A percentile compares a stretch with the other conserved stretches of the same genome.
phyloP scores from a whole-genome alignment of 345 rosid species.

The Populus davidiana region DNA sequence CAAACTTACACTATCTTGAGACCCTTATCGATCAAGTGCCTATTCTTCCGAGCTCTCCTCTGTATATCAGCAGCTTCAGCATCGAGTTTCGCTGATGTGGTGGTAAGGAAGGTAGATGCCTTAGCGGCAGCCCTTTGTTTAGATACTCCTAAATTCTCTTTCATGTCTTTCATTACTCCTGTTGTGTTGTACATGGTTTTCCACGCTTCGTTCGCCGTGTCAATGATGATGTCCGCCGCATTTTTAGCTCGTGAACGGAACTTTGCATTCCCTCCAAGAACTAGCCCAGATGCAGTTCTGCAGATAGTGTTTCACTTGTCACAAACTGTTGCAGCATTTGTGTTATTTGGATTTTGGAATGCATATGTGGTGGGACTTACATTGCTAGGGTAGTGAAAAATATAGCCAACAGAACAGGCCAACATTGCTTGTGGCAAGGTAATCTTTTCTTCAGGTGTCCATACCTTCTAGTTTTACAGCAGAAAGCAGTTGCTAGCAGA shows the following conservation, averaged over 20 bases:
- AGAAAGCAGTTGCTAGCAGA: constrained; percentile 21
- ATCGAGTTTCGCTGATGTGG: constrained; percentile 44
- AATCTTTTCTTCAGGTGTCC: constrained; percentile 29
- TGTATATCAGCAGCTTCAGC: constrained; percentile 39
- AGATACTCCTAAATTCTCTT: constrained; percentile 30
- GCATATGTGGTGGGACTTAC: constrained; percentile 31
- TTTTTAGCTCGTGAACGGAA: constrained; percentile 48
- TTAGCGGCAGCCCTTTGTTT: not conserved
- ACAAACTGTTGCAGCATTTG: not conserved
- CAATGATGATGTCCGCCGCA: constrained; percentile 47
- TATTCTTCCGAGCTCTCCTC: constrained; percentile 48
- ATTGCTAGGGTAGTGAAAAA: constrained; percentile 50
- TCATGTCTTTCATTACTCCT: constrained; percentile 56
- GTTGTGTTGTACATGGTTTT: constrained; percentile 50
- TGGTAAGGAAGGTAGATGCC: constrained; percentile 39
- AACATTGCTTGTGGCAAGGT: constrained; percentile 28
- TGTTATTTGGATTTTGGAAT: not conserved
- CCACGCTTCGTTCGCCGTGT: constrained; percentile 56
- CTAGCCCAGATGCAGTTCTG: constrained; percentile 59
- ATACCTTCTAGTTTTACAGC: constrained; percentile 25
- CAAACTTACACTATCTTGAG: constrained; percentile 49
- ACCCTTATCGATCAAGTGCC: constrained; percentile 45
- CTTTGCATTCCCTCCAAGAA: constrained; percentile 52
- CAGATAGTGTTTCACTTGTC: not conserved
- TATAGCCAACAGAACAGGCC: constrained; percentile 38